A percentile compares a stretch with the other conserved stretches of the same genome.
These are phyloP conservation scores for Dioscorea zingiberensis DNA, from an alignment of 106 monocot genomes.

Conservation along the genomic window DNA sequence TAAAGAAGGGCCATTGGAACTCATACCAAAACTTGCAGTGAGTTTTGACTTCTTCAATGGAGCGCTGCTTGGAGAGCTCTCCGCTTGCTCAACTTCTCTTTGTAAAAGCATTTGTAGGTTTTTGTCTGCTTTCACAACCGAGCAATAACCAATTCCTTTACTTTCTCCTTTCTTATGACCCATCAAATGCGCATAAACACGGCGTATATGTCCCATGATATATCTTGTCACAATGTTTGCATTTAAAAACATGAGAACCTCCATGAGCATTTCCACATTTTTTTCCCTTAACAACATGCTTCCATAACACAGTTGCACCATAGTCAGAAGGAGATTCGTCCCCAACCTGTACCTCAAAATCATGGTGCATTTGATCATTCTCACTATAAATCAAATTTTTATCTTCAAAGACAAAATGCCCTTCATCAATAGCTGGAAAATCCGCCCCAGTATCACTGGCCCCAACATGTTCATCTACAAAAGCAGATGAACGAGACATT, in stretches of 20 bases:
- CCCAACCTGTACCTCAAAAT: conserved; percentile 26
- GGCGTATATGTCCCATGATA: conserved; percentile 51
- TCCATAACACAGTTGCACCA: conserved; percentile 46
- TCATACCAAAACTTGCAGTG: conserved; percentile 12
- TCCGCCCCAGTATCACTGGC: conserved; percentile 26
- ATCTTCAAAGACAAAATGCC: conserved; percentile 42
- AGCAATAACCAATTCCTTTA: conserved; percentile 56
- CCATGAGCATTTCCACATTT: conserved; percentile 63
- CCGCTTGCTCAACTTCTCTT: conserved; percentile 50
- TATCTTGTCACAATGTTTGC: conserved; percentile 48
- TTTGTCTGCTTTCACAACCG: conserved; percentile 41
- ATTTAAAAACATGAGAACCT: conserved; percentile 51
- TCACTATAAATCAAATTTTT: conserved; percentile 33
- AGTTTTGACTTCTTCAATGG: conserved; percentile 53
- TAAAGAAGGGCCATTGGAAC: conserved; percentile 34
- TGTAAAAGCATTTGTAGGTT: conserved; percentile 40
- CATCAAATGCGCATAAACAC: conserved; percentile 57
- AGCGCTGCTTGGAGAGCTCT: conserved; percentile 38
- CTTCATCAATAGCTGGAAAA: conserved; percentile 37
- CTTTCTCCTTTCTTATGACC: conserved; percentile 54
- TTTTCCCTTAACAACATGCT: conserved; percentile 45
- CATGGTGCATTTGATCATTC: conserved; percentile 34
- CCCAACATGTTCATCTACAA: conserved; percentile 31
- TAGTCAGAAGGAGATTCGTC: conserved; percentile 32
- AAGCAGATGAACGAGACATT: conserved; percentile 25